These are phyloP conservation scores for Solioccasus polychromus DNA, from an alignment of 768 basidiomycete genomes.

Conservation along the genomic window DNA sequence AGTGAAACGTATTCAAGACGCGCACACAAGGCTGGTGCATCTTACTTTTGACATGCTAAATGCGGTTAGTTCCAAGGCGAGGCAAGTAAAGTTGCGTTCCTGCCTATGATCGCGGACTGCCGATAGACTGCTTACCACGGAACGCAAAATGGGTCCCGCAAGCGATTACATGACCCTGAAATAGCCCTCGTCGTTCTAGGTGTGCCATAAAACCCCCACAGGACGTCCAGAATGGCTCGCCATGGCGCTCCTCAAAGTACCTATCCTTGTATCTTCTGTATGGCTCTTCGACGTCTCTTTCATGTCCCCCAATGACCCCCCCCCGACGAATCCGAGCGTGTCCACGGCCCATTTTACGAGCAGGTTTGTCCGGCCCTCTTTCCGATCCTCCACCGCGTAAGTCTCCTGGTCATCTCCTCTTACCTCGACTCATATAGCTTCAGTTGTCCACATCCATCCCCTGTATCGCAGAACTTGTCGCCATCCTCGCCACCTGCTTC, in stretches of 20 bases:
- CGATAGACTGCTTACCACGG: too few relatives aligned
- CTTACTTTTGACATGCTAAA: too few relatives aligned
- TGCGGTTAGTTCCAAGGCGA: too few relatives aligned
- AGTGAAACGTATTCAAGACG: too few relatives aligned
- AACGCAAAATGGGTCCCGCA: too few relatives aligned
- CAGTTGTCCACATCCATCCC: slow-evolving; percentile 29
- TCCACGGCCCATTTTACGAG: slow-evolving; percentile 22
- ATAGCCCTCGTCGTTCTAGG: too few relatives aligned
- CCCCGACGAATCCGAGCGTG: slow-evolving; percentile 20
- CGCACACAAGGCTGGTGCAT: too few relatives aligned
- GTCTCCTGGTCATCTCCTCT: neutral
- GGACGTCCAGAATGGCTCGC: too few relatives aligned
- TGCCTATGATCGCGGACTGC: too few relatives aligned
- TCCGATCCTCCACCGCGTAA: slow-evolving; percentile 25
- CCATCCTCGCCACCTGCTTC: slow-evolving; percentile 14
- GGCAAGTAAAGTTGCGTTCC: too few relatives aligned
- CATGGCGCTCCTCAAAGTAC: slow-evolving; percentile 22
- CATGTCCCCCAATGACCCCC: slow-evolving; percentile 17
- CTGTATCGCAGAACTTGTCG: slow-evolving; percentile 26
- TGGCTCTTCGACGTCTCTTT: slow-evolving; percentile 29
- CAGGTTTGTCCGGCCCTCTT: slow-evolving; percentile 19
- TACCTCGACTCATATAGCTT: neutral
- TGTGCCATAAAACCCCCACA: too few relatives aligned
- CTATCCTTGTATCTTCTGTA: slow-evolving; percentile 25
- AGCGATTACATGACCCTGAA: too few relatives aligned